Conservation (phyloP, 192 early-diverging fungal species). For the Linnemannia zychae region DNA sequence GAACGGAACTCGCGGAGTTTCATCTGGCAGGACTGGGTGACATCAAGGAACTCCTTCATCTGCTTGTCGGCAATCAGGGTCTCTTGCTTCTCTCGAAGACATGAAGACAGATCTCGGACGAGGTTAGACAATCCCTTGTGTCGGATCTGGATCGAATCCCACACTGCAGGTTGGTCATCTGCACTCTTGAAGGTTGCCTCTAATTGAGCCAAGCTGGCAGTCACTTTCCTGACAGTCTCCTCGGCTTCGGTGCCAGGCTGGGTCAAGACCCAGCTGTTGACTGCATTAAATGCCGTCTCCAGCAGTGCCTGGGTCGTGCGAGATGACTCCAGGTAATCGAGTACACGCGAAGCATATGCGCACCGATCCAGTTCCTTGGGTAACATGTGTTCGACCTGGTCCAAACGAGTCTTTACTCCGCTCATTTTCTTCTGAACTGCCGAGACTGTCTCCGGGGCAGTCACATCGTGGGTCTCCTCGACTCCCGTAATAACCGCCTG, state of each 20-base stretch:
- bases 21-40: slow-evolving; percentile 27
- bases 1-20: slow-evolving; percentile 39
- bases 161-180: slow-evolving; percentile 21
- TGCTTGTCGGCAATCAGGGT: slow-evolving; percentile 35
- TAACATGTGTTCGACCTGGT: slow-evolving; percentile 18
- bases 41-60: slow-evolving; percentile 37
- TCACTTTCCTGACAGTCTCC: slow-evolving; percentile 16
- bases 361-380: slow-evolving; percentile 30
- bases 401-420: slow-evolving; percentile 12
- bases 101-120: slow-evolving; percentile 29
- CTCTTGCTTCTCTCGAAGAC: slow-evolving; percentile 37
- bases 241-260: slow-evolving; percentile 30
- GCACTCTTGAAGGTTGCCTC: slow-evolving; percentile 29
- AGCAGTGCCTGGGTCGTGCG: slow-evolving; percentile 25
- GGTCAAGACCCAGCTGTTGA: slow-evolving; percentile 29
- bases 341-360: slow-evolving; percentile 36
- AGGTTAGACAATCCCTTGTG: slow-evolving; percentile 36
- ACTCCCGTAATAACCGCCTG: slow-evolving; percentile 21
- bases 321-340: slow-evolving; percentile 31
- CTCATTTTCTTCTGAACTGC: slow-evolving; percentile 25
- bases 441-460: slow-evolving; percentile 1
- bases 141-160: slow-evolving; percentile 49
- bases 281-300: slow-evolving; percentile 27
- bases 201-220: slow-evolving; percentile 11
- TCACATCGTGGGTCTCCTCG: slow-evolving; percentile 30